Percentiles rank a stretch among this genome's conserved stretches.
Conservation (phyloP, 352 stramenopile species). For the Blastocystis sp. region DNA sequence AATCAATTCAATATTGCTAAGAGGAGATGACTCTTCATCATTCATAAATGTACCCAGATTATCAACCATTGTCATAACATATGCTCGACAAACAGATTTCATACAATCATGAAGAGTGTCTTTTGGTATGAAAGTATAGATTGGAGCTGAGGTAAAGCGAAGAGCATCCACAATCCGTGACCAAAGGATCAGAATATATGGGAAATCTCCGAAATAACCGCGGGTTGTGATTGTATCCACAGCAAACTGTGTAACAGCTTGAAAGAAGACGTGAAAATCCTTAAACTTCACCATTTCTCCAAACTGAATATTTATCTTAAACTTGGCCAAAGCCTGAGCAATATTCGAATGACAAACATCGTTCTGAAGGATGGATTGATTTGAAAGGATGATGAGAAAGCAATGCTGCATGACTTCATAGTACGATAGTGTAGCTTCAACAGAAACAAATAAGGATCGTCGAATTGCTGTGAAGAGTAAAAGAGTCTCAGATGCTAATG, state of each 20-base stretch:
- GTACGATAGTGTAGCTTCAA: background rate
- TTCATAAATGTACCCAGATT: background rate
- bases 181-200: constrained; percentile 26
- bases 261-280: constrained; percentile 9
- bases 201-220: constrained; percentile 48
- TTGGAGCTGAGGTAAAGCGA: constrained; percentile 19
- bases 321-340: background rate
- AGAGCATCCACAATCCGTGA: constrained; percentile 24
- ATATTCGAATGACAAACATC: background rate
- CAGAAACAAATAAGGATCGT: constrained; percentile 19
- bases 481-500: background rate
- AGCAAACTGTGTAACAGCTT: background rate
- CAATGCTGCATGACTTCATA: background rate
- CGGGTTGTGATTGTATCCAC: background rate
- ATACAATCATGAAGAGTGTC: background rate
- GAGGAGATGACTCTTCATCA: background rate
- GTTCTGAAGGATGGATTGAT: background rate
- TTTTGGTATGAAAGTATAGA: background rate
- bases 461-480: background rate
- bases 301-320: constrained; percentile 47
- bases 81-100: background rate
- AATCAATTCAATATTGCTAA: background rate
- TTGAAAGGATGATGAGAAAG: background rate
- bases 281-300: constrained; percentile 26
- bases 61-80: background rate